Conservation (phyloP, 1,139 yeast genomes). For the Blastobotrys proliferans region DNA sequence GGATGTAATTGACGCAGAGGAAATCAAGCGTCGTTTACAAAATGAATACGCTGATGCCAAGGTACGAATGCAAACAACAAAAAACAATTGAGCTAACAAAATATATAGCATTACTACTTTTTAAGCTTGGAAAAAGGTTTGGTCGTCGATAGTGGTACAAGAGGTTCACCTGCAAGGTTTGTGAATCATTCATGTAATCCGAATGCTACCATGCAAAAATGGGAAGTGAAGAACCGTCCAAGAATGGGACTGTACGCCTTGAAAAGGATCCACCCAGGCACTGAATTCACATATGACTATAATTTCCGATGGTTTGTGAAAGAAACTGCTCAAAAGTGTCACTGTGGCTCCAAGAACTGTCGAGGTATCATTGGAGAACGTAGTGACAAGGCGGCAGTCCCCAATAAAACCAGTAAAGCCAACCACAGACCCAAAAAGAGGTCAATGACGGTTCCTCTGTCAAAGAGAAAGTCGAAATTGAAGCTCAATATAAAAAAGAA, state of each 20-base stretch:
- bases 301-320: constrained; percentile 41
- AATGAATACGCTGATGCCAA: constrained; percentile 25
- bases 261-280: constrained; percentile 34
- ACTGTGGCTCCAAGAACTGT: constrained; percentile 38
- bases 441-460: too few species aligned
- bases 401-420: neutral
- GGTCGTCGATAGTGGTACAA: constrained; percentile 39
- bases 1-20: constrained; percentile 37
- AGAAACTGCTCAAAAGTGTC: constrained; percentile 38
- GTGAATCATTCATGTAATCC: constrained; percentile 45
- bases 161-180: constrained; percentile 43
- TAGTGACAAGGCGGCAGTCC: neutral
- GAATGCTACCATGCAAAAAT: constrained; percentile 41
- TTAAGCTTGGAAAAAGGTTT: constrained; percentile 37
- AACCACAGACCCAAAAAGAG: neutral
- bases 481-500: neutral
- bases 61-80: neutral
- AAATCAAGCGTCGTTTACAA: constrained; percentile 33
- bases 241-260: constrained; percentile 41
- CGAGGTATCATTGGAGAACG: constrained; percentile 37
- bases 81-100: neutral
- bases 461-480: neutral
- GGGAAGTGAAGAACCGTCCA: constrained; percentile 40
- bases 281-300: constrained; percentile 42
- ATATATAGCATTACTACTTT: constrained; percentile 33